Base-by-base conservation (phyloP, 2,329 filamentous ascomycete genomes). In the Periconia macrospinosa region DNA sequence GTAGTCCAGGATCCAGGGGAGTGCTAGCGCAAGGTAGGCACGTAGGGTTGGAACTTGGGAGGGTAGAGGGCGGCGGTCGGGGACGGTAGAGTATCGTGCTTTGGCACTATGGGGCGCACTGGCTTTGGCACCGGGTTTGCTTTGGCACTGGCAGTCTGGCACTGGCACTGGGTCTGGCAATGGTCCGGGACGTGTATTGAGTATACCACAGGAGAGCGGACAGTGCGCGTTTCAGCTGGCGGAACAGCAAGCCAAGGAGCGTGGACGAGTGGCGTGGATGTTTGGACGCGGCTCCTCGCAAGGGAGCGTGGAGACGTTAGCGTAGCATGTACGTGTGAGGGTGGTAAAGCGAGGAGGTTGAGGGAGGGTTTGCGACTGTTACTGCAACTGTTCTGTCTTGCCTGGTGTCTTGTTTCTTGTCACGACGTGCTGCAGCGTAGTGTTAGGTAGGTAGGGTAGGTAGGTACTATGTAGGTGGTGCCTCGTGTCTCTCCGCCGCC, bases 211-310 rank as follows among this genome's bases (percentile, higher is more conserved):
- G n/a, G n/a, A n/a, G n/a, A n/a, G 57, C 51, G 68, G 62, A 60
- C 69, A 68, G 57, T 70, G 67, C 60, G 59, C 55, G 69, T 72
- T 72, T 72, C 69, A 72, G 69, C 60, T 54, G 58, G 50, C 63
- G 61, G 60, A 53, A 56, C 60, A 60, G 52, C 53, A 57, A 14
- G 11, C 11, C 33, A n/a, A 5, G 5, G 33, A n/a, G 33, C 5
- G 11, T 5, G 33, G 15, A 14, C 11, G 33, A 37, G 33, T 37
- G 33, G 33, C 33, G 33, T n/a, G 33, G 33, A n/a, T 14, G 33
- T 37, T 37, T 37, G 33, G 33, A 37, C 6, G 15, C 5, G 33
- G 33, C 33, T 37, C 33, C 33, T 37, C 33, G 33, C 33, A 10
- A 37, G 33, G 13, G 33, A 37, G 33, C 33, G 33, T 37, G 33